Evolutionary conservation across 306 rosid genomes (phyloP).

Genomic region (Vicia sativa): DNA sequence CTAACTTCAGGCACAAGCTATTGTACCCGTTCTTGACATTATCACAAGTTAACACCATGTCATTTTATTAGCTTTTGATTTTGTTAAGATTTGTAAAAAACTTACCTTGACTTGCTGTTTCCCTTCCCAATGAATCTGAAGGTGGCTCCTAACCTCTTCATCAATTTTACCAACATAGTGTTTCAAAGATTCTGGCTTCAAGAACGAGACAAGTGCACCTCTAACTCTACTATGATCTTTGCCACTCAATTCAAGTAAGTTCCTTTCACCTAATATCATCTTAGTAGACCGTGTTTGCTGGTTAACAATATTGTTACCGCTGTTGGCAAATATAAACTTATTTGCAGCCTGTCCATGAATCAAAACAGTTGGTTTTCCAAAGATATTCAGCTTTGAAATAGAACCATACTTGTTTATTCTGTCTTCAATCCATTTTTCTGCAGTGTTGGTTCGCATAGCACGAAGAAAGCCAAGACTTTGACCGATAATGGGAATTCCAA

Average conservation of each 20-base stretch:
- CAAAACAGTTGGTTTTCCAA: conserved; percentile 72
- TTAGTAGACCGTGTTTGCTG: conserved; percentile 54
- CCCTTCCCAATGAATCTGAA: conserved; percentile 70
- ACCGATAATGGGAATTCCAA: conserved; percentile 71
- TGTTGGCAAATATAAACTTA: conserved; percentile 55
- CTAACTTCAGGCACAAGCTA: too few relatives aligned
- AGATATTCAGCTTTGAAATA: conserved; percentile 68
- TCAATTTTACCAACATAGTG: conserved; percentile 66
- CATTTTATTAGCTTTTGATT: background rate
- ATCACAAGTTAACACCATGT: background rate
- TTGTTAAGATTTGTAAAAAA: background rate
- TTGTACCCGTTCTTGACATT: too few relatives aligned
- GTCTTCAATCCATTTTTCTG: conserved; percentile 63
- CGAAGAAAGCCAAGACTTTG: conserved; percentile 61
- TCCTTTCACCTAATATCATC: conserved; percentile 59
- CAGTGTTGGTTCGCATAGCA: conserved; percentile 64
- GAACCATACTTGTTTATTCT: conserved; percentile 68
- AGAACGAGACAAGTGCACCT: too few relatives aligned
- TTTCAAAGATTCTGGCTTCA: conserved; percentile 77
- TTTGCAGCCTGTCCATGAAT: conserved; percentile 70
- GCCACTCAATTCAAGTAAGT: conserved; percentile 50
- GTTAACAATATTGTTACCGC: conserved; percentile 31
- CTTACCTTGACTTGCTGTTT: conserved; percentile 55
- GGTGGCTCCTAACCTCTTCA: conserved; percentile 55
- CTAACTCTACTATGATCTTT: conserved; percentile 72